Percentiles rank a stretch among this genome's conserved stretches.
Evolutionary conservation across 768 basidiomycete genomes (phyloP).

Genomic region (Agaricus blazei): DNA sequence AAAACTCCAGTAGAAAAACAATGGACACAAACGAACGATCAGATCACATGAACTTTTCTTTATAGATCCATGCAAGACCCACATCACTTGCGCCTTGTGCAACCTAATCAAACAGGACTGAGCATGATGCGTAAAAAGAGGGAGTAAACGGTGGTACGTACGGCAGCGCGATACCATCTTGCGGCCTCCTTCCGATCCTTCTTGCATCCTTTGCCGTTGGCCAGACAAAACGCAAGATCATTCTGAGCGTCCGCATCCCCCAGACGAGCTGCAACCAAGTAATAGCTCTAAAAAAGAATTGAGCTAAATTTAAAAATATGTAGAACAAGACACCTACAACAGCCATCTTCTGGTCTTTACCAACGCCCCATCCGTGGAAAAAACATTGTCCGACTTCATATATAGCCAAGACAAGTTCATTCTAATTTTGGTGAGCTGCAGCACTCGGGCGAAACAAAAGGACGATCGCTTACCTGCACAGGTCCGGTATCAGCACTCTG

Average conservation of each 20-base stretch:
- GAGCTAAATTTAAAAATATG: neutral
- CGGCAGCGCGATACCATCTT: constrained; percentile 87
- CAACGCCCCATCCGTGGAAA: constrained; percentile 87
- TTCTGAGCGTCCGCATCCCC: constrained; percentile 87
- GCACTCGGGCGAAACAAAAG: neutral
- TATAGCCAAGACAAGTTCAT: constrained; percentile 81
- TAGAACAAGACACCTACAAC: constrained; percentile 47
- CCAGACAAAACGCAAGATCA: constrained; percentile 80
- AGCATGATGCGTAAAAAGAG: neutral
- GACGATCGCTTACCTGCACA: constrained; percentile 38
- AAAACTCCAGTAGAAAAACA: neutral
- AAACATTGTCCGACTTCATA: constrained; percentile 93
- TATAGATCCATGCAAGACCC: constrained; percentile 89
- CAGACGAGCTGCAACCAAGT: constrained; percentile 73
- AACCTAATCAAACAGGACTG: constrained; percentile 13
- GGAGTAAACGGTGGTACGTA: constrained; percentile 30
- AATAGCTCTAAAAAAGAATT: constrained; percentile 57
- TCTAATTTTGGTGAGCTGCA: constrained; percentile 29
- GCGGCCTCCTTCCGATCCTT: constrained; percentile 84
- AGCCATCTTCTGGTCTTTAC: constrained; percentile 86
- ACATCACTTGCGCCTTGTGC: constrained; percentile 75
- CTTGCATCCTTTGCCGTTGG: constrained; percentile 86
- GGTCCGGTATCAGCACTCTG: constrained; percentile 42
- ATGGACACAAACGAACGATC: neutral
- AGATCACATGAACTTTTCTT: constrained; percentile 65